These are phyloP conservation scores for Microcera coccophila DNA, from an alignment of 2,329 filamentous ascomycete species.

Conservation along the genomic window DNA sequence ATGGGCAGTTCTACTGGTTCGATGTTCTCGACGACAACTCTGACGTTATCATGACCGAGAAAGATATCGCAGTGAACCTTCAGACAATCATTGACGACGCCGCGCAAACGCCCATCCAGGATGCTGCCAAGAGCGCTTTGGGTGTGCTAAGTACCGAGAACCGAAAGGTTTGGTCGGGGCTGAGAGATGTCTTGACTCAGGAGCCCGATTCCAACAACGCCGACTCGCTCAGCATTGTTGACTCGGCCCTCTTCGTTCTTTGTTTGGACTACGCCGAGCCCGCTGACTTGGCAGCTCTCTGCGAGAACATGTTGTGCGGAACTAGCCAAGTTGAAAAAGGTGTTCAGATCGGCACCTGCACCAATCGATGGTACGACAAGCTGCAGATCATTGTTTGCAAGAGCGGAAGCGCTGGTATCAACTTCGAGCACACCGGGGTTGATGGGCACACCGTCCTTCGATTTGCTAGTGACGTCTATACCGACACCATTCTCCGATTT, in stretches of 20 bases:
- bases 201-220: constrained; percentile 91
- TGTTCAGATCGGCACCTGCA: constrained; percentile 95
- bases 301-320: constrained; percentile 97
- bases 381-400: constrained; percentile 98
- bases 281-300: constrained; percentile 73
- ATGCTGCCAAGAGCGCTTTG: constrained; percentile 90
- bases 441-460: constrained; percentile 95
- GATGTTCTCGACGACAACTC: constrained; percentile 93
- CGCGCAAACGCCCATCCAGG: constrained; percentile 81
- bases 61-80: constrained; percentile 85
- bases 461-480: constrained; percentile 95
- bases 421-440: constrained; percentile 97
- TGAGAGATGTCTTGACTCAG: constrained; percentile 81
- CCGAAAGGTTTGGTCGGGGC: constrained; percentile 88
- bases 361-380: constrained; percentile 99
- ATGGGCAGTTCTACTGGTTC: constrained; percentile 98
- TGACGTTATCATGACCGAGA: constrained; percentile 95
- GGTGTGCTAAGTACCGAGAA: constrained; percentile 96
- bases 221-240: constrained; percentile 91
- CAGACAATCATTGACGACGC: constrained; percentile 92
- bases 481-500: constrained; percentile 94
- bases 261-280: constrained; percentile 93
- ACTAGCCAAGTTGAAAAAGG: constrained; percentile 88
- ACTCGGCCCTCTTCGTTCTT: constrained; percentile 87
- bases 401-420: constrained; percentile 97